Evolutionary conservation across 768 basidiomycete genomes (phyloP).

Genomic region (Lepiota brunneoincarnata): DNA sequence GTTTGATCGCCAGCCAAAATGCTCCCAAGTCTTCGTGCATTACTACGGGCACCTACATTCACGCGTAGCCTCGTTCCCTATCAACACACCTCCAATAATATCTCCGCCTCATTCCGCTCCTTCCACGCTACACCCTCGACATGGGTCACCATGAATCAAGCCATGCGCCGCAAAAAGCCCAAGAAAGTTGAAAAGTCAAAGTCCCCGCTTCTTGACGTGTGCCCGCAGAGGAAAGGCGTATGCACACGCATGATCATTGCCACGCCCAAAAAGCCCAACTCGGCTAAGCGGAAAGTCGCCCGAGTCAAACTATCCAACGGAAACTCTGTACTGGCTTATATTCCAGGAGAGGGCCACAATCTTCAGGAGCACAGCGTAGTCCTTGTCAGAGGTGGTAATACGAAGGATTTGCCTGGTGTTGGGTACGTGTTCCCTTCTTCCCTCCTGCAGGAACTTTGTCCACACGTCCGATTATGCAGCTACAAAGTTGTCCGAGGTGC

Average conservation of each 20-base stretch:
- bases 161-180: constrained; percentile 71
- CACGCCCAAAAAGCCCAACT: constrained; percentile 98
- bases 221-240: constrained; percentile 91
- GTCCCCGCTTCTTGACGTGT: constrained; percentile 77
- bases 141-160: constrained; percentile 79
- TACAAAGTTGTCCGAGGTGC: constrained; percentile 96
- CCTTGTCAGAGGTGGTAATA: constrained; percentile 89
- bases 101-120: constrained; percentile 13
- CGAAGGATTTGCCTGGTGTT: constrained; percentile 97
- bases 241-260: constrained; percentile 76
- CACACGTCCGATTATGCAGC: constrained; percentile 36
- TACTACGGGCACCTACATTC: constrained; percentile 26
- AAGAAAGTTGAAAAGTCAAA: constrained; percentile 49
- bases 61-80: constrained; percentile 15
- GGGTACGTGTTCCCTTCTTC: constrained; percentile 47
- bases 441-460: background rate
- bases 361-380: constrained; percentile 98
- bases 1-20: constrained; percentile 22
- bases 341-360: constrained; percentile 97
- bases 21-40: constrained; percentile 36
- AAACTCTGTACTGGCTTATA: constrained; percentile 87
- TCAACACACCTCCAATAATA: background rate
- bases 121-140: constrained; percentile 65
- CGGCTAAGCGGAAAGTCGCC: constrained; percentile 96
- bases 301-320: constrained; percentile 90